These are phyloP conservation scores for Dactylellina sp. DNA, from an alignment of 2,329 filamentous ascomycete genomes.

Conservation along the genomic window DNA sequence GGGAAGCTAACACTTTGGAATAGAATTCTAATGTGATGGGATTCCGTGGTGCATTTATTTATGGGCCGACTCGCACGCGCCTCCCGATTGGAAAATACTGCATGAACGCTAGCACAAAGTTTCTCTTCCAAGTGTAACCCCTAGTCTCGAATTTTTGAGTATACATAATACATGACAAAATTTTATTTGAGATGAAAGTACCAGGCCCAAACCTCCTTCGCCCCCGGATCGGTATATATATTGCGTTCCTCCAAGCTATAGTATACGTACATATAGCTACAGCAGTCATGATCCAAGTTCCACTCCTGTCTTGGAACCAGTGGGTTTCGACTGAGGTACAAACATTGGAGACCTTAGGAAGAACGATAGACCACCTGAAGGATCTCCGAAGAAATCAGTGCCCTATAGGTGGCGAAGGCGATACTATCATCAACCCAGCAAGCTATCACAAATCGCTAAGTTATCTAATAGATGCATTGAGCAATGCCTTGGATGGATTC, in stretches of 20 bases:
- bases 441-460: slow-evolving; percentile 9
- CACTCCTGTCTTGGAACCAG: background rate
- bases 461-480: slow-evolving; percentile 5
- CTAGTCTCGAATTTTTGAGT: no score
- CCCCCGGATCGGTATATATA: background rate
- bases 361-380: background rate
- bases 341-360: background rate
- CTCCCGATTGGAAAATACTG: no score
- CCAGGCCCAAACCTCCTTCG: background rate
- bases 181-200: background rate
- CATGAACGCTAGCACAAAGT: no score
- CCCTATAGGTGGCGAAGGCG: slow-evolving; percentile 12
- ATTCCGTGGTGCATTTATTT: no score
- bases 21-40: no score
- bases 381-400: background rate
- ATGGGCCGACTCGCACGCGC: no score
- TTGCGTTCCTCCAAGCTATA: background rate
- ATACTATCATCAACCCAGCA: background rate
- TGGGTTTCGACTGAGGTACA: background rate
- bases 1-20: no score
- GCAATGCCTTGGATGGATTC: background rate
- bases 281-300: background rate
- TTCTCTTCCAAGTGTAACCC: no score
- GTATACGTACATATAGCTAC: background rate
- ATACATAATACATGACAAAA: no score